Evolutionary conservation across 768 basidiomycete species (phyloP), one percentile per base, ranked within the genome.

Genomic region (Suillus luteus): DNA sequence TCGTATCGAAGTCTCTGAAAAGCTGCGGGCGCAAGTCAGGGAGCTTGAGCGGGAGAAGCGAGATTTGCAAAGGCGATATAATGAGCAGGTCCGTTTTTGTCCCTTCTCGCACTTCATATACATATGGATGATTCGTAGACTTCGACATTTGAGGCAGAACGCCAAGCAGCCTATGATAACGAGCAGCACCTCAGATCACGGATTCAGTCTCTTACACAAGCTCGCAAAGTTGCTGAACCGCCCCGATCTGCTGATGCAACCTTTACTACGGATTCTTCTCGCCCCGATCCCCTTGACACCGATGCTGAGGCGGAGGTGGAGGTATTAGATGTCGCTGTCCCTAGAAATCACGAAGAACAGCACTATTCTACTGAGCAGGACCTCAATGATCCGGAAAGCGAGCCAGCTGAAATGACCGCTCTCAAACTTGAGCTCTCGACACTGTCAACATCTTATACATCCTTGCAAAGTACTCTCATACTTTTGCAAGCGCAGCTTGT

Each of bases 161-260:
- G 95, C 40, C 93, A 95, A 73, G 85, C 93, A 17, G 92, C 95
- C 75, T 94, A 94, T 71, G 94, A 96, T 76, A 94, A 93, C 71
- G 94, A 96, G 70, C 91, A 95, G 72, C 93, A 95, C 75, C 87
- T 95, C 67, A 95, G 94, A 76, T 91, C 91, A 52, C 91, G 93
- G 64, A 94, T 96, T 59, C 89, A 91, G 71, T 91, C 90, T 9
- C 85, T 95, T 44, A 80, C 84, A 8, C 86, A 92, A 66, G 81
- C 85, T 51, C 85, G 87, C 64, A 90, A 83, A 72, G 83, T 85
- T 59, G 74, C 77, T 10, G 82, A 85, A 62, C 71, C 69, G 8
- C 68, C 75, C 19, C 68, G 77, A 48, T 67, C 78, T 40, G 67
- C 72, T 43, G 74, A 74, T 46, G 31, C 52, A 54, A 72, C 78